Base-by-base conservation (phyloP, 768 basidiomycete genomes). In the Pulveroboletus sp. region DNA sequence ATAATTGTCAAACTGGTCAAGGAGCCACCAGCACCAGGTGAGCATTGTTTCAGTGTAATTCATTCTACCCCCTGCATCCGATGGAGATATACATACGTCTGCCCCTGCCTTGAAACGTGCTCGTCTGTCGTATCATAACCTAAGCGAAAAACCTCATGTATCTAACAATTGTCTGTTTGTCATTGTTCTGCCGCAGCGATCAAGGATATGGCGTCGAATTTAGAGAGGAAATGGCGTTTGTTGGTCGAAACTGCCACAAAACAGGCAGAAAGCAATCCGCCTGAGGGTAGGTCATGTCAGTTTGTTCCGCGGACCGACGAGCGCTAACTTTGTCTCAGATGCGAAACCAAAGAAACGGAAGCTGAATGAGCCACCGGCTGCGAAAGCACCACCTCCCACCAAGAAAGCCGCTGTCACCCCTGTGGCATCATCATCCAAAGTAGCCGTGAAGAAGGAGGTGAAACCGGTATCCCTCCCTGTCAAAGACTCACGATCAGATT, bases 151-250 rank as follows among this genome's bases (percentile, higher is more conserved):
- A 56, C 53, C 38, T 59, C 60, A 72, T 82, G 77, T 85, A 84
- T 87, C 85, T 89, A 82, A 89, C 85, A 63, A 69, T 62, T 49
- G 60, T 67, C 70, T 64, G 68, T 69, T 71, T 73, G 65, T 60
- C 67, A 61, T 69, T 70, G 68, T 64, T 58, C 60, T 55, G 56
- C 56, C 56, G 68, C 76, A 92, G 90, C 90, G 72, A 80, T 90
- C 85, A 88, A 90, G 84, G 90, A 92, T 74, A 89, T 92, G 87
- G 90, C 90, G 60, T 81, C 80, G 66, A 90, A 89, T 74, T 75
- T 92, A 73, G 88, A 90, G 71, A 81, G 81, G 61, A 83, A 82
- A 73, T 92, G 90, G 90, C 81, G 87, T 49, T 72, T 73, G 53
- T 71, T 88, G 67, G 72, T 86, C 40, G 74, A 70, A 64, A 72